Conservation (phyloP, 805 yeast species). For the Lipomyces japonicus region DNA sequence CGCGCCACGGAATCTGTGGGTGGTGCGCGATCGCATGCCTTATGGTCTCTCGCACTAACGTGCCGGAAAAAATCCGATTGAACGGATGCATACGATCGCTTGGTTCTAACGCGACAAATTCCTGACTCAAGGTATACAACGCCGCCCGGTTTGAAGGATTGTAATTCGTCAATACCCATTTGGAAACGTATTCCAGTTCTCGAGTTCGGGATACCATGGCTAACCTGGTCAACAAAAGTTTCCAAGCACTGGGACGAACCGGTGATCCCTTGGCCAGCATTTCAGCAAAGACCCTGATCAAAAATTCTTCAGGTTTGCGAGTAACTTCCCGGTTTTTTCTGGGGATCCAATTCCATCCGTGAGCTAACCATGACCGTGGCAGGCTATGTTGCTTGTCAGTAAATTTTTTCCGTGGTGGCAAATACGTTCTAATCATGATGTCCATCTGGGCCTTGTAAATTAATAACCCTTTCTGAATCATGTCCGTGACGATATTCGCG, state of each 20-base stretch:
- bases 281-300: not conserved
- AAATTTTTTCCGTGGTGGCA: not conserved
- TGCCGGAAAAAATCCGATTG: not conserved
- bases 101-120: not conserved
- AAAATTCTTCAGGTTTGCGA: not conserved
- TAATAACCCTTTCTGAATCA: not conserved
- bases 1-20: not conserved
- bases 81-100: slow-evolving; percentile 1
- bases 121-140: not conserved
- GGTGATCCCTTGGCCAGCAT: not conserved
- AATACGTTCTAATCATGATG: not conserved
- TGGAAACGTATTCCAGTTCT: slow-evolving; percentile 1
- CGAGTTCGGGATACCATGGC: not conserved
- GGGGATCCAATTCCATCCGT: not conserved
- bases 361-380: too few relatives aligned
- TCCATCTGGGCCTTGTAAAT: not conserved
- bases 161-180: not conserved
- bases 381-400: not conserved
- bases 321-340: not conserved
- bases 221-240: not conserved
- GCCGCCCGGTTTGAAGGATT: not conserved
- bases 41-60: not conserved
- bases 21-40: not conserved
- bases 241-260: slow-evolving; percentile 1
- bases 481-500: not conserved